Evolutionary conservation across 805 yeast genomes (phyloP).

Genomic region (Torulaspora maleeae): DNA sequence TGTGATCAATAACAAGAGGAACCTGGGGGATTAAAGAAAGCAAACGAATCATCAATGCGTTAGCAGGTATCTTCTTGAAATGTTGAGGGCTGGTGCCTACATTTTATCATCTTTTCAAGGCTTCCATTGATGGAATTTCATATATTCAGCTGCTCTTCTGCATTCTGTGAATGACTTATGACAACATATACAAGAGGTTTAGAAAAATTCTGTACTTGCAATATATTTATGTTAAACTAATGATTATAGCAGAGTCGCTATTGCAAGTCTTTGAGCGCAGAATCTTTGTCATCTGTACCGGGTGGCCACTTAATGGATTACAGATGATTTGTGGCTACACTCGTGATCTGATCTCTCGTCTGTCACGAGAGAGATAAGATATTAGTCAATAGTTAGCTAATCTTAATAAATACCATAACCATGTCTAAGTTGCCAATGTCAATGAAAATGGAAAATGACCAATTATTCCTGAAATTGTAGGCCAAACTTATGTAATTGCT

Average conservation of each 20-base stretch:
- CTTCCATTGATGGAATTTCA: background rate
- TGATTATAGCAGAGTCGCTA: background rate
- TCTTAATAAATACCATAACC: too few relatives aligned
- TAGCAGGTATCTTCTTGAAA: background rate
- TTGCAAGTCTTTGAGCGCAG: background rate
- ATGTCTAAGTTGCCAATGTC: too few relatives aligned
- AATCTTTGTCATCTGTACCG: too few relatives aligned
- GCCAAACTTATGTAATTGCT: background rate
- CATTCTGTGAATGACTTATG: slow-evolving; percentile 6
- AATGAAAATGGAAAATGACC: too few relatives aligned
- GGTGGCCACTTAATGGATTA: background rate
- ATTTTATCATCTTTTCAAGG: background rate
- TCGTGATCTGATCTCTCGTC: background rate
- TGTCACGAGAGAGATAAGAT: background rate
- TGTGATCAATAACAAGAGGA: slow-evolving; percentile 3
- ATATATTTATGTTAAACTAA: background rate
- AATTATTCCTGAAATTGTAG: background rate
- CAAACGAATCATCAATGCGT: background rate
- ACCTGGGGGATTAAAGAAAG: background rate
- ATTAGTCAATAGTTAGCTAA: background rate
- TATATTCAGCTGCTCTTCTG: slow-evolving; percentile 1
- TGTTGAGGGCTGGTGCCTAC: background rate
- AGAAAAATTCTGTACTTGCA: slow-evolving; percentile 1
- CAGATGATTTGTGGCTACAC: background rate
- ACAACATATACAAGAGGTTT: slow-evolving; percentile 1